Conservation (phyloP, 2,329 filamentous ascomycete genomes). For the Apiospora pterosperma region DNA sequence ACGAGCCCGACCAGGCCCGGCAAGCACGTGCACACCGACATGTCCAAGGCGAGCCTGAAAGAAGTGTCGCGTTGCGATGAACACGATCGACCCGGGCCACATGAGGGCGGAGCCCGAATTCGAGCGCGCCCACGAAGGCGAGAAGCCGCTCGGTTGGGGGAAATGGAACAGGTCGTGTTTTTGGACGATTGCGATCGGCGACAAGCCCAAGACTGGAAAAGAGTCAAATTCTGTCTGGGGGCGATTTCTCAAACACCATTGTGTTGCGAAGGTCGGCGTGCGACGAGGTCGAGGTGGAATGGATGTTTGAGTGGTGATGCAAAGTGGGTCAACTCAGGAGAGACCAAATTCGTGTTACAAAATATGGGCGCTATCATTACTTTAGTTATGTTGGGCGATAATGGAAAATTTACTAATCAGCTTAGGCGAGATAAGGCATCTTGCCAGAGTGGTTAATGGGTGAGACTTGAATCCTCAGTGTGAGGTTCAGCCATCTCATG, state of each 20-base stretch:
- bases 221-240: background rate
- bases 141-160: conserved; percentile 33
- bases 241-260: conserved; percentile 6
- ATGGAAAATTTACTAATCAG: too few relatives aligned
- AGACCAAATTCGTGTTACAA: background rate
- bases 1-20: conserved; percentile 22
- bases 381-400: too few relatives aligned
- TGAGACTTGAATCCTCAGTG: conserved; percentile 12
- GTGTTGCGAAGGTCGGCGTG: conserved; percentile 5
- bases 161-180: conserved; percentile 34
- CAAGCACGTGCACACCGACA: conserved; percentile 35
- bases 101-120: conserved; percentile 33
- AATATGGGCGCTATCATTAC: too few relatives aligned
- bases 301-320: background rate
- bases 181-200: conserved; percentile 26
- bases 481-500: conserved; percentile 9
- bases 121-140: conserved; percentile 16
- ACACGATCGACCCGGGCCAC: conserved; percentile 35
- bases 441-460: conserved; percentile 16
- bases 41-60: conserved; percentile 36
- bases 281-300: conserved; percentile 3
- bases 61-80: conserved; percentile 28
- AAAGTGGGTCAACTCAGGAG: background rate
- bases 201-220: background rate
- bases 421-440: too few relatives aligned